Evolutionary conservation across 768 basidiomycete species (phyloP).

Genomic region (Calocera viscosa): DNA sequence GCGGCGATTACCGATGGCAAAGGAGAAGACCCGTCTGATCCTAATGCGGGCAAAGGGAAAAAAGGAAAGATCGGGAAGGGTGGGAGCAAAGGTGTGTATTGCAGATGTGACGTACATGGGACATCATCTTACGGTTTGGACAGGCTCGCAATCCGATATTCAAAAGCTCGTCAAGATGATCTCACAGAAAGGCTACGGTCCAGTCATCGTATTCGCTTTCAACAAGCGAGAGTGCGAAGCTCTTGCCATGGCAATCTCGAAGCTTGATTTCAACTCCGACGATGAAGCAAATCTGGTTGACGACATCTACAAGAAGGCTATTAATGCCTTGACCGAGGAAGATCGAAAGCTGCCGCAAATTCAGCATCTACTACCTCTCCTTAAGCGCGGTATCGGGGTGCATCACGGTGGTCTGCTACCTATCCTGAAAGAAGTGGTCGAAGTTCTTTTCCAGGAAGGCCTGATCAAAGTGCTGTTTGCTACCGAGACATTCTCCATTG

Average conservation of each 20-base stretch:
- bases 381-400: constrained; percentile 91
- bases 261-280: constrained; percentile 85
- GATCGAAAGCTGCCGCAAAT: constrained; percentile 91
- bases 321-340: constrained; percentile 72
- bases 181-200: constrained; percentile 93
- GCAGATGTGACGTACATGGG: not conserved
- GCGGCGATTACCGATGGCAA: constrained; percentile 69
- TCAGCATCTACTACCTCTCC: constrained; percentile 75
- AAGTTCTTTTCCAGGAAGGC: constrained; percentile 96
- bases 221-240: constrained; percentile 96
- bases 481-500: constrained; percentile 96
- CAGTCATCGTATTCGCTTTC: constrained; percentile 97
- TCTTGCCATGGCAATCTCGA: constrained; percentile 81
- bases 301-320: constrained; percentile 88
- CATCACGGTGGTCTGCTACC: constrained; percentile 97
- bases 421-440: constrained; percentile 96
- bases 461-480: constrained; percentile 97
- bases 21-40: constrained; percentile 88
- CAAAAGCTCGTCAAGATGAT: constrained; percentile 98
- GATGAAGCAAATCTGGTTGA: constrained; percentile 82
- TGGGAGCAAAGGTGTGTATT: constrained; percentile 66
- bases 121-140: constrained; percentile 9
- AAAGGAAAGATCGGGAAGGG: constrained; percentile 93
- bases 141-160: constrained; percentile 52
- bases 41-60: constrained; percentile 66